Conservation (phyloP, 169 alveolate species). For the Plasmodium blacklocki region DNA sequence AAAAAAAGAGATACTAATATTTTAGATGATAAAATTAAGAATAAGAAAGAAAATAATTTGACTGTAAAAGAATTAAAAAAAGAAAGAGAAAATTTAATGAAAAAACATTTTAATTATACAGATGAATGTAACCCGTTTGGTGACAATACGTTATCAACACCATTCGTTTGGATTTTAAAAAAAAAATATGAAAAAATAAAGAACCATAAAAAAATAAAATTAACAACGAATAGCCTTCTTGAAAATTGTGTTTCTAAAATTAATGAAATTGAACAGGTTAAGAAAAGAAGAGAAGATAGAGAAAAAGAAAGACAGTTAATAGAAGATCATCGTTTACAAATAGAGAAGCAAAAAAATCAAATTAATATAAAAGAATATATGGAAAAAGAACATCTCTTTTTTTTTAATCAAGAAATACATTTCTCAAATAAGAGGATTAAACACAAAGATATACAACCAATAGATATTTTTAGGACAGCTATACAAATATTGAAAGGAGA, state of each 20-base stretch:
- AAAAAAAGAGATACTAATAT: not conserved
- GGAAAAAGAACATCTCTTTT: constrained; percentile 77
- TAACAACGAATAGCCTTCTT: constrained; percentile 73
- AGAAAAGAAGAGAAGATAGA: constrained; percentile 77
- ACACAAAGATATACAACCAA: constrained; percentile 19
- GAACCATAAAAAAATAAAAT: constrained; percentile 37
- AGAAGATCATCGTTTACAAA: constrained; percentile 71
- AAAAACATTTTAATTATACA: constrained; percentile 84
- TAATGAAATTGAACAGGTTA: constrained; percentile 82
- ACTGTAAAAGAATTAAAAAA: constrained; percentile 48
- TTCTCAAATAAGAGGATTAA: constrained; percentile 29
- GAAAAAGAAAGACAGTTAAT: constrained; percentile 76
- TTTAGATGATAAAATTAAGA: not conserved
- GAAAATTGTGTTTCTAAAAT: constrained; percentile 41
- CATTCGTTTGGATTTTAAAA: constrained; percentile 85
- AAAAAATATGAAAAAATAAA: constrained; percentile 57
- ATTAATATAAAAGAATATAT: constrained; percentile 82
- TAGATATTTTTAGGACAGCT: constrained; percentile 27
- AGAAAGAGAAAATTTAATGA: constrained; percentile 72
- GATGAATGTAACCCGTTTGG: constrained; percentile 90
- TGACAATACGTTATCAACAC: constrained; percentile 81
- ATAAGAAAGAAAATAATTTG: constrained; percentile 1
- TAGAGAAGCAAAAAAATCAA: constrained; percentile 77
- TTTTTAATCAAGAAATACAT: constrained; percentile 79
- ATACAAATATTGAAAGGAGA: constrained; percentile 1